Conservation (phyloP, 176 grass and related monocot genomes). For the Eremochloa ophiuroides region DNA sequence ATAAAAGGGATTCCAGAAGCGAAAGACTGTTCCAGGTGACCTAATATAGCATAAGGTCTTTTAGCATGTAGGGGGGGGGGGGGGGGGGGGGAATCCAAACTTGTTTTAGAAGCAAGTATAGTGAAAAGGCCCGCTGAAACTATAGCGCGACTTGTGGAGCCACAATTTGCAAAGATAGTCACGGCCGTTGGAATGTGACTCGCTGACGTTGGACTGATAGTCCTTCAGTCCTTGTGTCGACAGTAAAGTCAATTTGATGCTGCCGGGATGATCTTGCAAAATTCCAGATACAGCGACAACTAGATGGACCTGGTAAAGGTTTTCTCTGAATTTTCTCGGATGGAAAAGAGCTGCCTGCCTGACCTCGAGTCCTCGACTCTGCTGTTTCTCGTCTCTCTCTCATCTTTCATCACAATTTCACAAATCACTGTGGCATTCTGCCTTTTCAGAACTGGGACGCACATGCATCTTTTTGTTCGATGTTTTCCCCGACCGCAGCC, state of each 20-base stretch:
- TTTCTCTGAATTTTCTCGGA: constrained; percentile 4
- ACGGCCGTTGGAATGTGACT: background rate
- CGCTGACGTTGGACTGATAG: background rate
- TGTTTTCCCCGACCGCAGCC: background rate
- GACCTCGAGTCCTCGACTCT: background rate
- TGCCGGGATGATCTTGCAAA: background rate
- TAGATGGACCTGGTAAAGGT: background rate
- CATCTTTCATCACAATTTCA: background rate
- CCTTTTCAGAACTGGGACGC: background rate
- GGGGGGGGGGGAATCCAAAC: no score
- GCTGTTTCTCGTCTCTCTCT: background rate
- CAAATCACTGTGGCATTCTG: background rate
- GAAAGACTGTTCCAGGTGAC: background rate
- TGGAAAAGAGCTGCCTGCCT: background rate
- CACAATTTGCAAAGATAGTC: background rate
- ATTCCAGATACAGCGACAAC: background rate
- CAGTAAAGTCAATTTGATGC: background rate
- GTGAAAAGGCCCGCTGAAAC: background rate
- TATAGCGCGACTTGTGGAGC: background rate
- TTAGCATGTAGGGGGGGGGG: background rate
- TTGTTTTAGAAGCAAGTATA: constrained; percentile 12
- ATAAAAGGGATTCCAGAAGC: background rate
- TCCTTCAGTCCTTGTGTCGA: background rate
- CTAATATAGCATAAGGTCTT: background rate
- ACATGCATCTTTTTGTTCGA: background rate